Evolutionary conservation across 371 early-diverging fungal genomes (phyloP).

Genomic region (Mortierella sp.): DNA sequence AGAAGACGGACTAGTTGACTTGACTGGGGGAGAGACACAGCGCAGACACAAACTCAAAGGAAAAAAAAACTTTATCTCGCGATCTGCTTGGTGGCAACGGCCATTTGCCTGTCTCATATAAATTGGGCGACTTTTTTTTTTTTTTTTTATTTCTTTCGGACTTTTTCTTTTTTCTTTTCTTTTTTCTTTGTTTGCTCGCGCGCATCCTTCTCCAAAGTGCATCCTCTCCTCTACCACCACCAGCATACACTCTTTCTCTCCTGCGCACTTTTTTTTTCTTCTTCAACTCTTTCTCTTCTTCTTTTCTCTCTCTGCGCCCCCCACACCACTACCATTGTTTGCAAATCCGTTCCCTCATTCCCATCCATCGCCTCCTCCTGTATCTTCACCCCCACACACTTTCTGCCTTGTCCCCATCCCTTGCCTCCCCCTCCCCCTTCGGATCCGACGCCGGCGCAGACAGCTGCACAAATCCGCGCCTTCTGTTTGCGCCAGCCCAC

Average conservation of each 20-base stretch:
- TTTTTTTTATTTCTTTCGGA: not conserved
- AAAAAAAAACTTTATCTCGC: too few species aligned
- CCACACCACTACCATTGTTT: too few species aligned
- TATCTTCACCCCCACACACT: not conserved
- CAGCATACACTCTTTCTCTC: not conserved
- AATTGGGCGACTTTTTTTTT: too few species aligned
- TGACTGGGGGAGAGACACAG: too few species aligned
- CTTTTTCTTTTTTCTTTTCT: not conserved
- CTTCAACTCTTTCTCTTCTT: not conserved
- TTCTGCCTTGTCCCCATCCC: not conserved
- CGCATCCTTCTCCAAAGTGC: not conserved
- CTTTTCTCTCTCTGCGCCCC: too few species aligned
- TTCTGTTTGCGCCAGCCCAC: not conserved
- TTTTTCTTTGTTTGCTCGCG: not conserved
- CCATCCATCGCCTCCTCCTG: too few species aligned
- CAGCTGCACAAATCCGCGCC: not conserved
- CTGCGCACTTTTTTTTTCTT: not conserved
- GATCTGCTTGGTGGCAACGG: too few species aligned
- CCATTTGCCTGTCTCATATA: too few species aligned
- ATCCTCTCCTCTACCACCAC: not conserved
- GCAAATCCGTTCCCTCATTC: too few species aligned
- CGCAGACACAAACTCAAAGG: too few species aligned
- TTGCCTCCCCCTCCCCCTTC: constrained; percentile 1
- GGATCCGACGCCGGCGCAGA: not conserved
- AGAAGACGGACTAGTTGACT: too few species aligned